These are phyloP conservation scores for Plantago rigida DNA, from an alignment of 305 asterid genomes.

Conservation along the genomic window DNA sequence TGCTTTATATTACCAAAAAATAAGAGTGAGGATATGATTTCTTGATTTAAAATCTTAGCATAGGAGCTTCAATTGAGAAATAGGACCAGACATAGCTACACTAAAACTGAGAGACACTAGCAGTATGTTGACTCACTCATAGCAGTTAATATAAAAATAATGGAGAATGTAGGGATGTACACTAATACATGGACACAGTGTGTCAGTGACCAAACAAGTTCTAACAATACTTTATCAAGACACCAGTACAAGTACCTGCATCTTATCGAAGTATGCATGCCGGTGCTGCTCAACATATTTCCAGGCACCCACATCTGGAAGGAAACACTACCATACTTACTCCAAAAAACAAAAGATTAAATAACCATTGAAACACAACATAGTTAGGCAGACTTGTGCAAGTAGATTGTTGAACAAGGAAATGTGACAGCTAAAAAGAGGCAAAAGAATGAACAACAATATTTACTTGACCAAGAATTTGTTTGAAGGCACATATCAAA, in stretches of 20 bases:
- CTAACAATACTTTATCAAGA: conserved; percentile 7
- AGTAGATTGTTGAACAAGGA: neutral
- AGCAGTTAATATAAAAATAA: neutral
- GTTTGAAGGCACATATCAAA: too few species aligned
- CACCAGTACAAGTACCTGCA: conserved; percentile 66
- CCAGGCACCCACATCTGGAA: conserved; percentile 90
- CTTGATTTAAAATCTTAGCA: neutral
- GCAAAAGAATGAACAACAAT: too few species aligned
- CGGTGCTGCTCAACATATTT: conserved; percentile 69
- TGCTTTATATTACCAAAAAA: too few species aligned
- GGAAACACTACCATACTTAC: conserved; percentile 31
- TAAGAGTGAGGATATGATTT: neutral
- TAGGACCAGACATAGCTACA: too few species aligned
- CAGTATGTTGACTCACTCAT: too few species aligned
- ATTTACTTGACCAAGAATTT: too few species aligned
- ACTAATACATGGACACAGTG: neutral
- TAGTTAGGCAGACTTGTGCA: conserved; percentile 13
- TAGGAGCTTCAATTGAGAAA: neutral
- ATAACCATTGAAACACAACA: neutral
- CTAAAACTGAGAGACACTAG: too few species aligned
- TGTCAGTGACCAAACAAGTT: neutral
- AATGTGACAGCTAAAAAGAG: conserved; percentile 1
- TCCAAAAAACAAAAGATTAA: conserved; percentile 15
- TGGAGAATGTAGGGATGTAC: neutral
- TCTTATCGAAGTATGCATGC: conserved; percentile 88